phyloP scores from a whole-genome alignment of 1,284 basidiomycete species.

The Trametes sp. region DNA sequence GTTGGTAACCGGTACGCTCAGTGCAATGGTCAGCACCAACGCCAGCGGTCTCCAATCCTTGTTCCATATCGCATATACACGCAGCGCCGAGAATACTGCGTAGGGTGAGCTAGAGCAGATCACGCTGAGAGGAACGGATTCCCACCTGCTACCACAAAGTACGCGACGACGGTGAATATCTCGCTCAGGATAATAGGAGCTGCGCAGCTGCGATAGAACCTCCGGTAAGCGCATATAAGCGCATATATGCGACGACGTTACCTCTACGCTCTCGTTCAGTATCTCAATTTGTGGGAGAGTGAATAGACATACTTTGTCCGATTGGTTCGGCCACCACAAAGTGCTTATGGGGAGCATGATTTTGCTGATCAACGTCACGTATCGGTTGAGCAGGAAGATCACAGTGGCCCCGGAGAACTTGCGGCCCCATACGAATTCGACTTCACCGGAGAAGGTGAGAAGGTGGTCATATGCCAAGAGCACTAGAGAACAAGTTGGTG shows the following conservation, averaged over 20 bases:
- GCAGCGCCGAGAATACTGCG: constrained; percentile 29
- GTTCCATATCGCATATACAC: constrained; percentile 33
- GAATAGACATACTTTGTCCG: constrained; percentile 14
- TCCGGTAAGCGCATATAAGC: background rate
- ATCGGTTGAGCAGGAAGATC: constrained; percentile 33
- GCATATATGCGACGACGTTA: background rate
- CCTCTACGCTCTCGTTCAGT: background rate
- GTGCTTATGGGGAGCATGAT: constrained; percentile 26
- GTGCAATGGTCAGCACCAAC: constrained; percentile 19
- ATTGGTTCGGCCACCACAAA: constrained; percentile 23
- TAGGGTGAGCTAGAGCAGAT: background rate
- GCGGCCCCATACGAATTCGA: constrained; percentile 30
- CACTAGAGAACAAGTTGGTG: background rate
- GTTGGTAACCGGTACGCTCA: constrained; percentile 26
- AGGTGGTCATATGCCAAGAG: constrained; percentile 28
- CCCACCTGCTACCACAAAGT: constrained; percentile 29
- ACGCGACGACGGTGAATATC: constrained; percentile 17
- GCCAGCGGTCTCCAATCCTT: constrained; percentile 22
- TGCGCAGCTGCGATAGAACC: constrained; percentile 2
- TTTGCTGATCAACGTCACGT: constrained; percentile 28
- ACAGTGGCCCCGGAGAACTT: constrained; percentile 31
- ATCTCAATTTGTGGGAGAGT: background rate
- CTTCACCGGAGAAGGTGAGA: constrained; percentile 31
- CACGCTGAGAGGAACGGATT: background rate
- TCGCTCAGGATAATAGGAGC: constrained; percentile 19